A percentile compares a stretch with the other conserved stretches of the same genome.
Conservation (phyloP, 768 basidiomycete genomes). For the Ramaria rubella region DNA sequence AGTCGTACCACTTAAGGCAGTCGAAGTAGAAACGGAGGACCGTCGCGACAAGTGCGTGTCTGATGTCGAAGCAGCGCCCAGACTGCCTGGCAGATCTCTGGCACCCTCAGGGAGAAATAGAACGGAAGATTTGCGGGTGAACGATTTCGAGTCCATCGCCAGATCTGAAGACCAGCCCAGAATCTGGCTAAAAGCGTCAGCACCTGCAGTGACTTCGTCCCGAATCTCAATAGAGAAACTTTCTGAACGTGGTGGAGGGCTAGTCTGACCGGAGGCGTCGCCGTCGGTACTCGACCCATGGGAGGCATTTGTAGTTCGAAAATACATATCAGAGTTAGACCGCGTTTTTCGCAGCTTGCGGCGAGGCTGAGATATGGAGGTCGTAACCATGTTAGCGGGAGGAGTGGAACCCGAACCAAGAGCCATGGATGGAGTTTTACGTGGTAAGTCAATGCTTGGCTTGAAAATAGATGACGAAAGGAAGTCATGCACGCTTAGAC, state of each 20-base stretch:
- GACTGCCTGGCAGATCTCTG: background rate
- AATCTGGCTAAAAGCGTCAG: conserved; percentile 6
- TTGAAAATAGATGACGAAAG: conserved; percentile 46
- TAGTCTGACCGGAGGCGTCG: background rate
- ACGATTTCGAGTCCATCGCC: background rate
- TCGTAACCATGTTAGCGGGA: conserved; percentile 20
- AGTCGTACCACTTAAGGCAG: background rate
- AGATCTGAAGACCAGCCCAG: conserved; percentile 8
- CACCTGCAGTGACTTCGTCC: conserved; percentile 8
- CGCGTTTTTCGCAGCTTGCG: conserved; percentile 67
- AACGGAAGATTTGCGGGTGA: background rate
- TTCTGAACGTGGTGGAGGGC: background rate
- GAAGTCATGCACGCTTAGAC: conserved; percentile 63
- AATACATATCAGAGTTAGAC: conserved; percentile 58
- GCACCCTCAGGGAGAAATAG: background rate
- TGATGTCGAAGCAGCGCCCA: background rate
- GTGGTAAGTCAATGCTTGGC: conserved; percentile 21
- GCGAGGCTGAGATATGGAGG: conserved; percentile 27
- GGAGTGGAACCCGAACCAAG: background rate
- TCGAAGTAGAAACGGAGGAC: conserved; percentile 6
- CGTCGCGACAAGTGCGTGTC: background rate
- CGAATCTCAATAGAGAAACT: conserved; percentile 4
- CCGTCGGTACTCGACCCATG: background rate
- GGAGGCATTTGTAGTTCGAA: background rate
- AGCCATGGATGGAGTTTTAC: conserved; percentile 5